phyloP scores from a whole-genome alignment of 352 stramenopile genomes.

The Plasmopara halstedii region DNA sequence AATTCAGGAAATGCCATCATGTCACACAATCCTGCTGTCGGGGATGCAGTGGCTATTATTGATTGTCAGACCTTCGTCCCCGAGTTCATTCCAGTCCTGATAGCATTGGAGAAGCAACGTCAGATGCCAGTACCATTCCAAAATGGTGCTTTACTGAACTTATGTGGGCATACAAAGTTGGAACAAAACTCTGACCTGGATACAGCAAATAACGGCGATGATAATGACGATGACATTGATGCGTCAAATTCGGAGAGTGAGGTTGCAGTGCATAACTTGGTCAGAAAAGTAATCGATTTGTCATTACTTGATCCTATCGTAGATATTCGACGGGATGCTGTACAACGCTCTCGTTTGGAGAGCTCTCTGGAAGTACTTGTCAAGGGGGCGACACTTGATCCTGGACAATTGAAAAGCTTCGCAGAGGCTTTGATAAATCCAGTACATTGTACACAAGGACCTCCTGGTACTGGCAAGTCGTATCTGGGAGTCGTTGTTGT shows the following conservation, averaged over 20 bases:
- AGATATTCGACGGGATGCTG: constrained; percentile 62
- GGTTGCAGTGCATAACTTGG: constrained; percentile 1
- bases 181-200: neutral
- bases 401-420: constrained; percentile 69
- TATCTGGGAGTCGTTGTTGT: constrained; percentile 84
- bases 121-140: constrained; percentile 72
- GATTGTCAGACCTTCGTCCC: constrained; percentile 84
- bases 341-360: constrained; percentile 29
- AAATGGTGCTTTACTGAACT: constrained; percentile 62
- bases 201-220: constrained; percentile 1
- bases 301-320: constrained; percentile 69
- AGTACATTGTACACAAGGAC: constrained; percentile 85
- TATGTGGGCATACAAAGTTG: constrained; percentile 18
- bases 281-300: constrained; percentile 42
- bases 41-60: constrained; percentile 65
- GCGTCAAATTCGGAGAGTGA: no score
- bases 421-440: constrained; percentile 58
- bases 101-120: constrained; percentile 66
- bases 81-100: constrained; percentile 81
- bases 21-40: constrained; percentile 37
- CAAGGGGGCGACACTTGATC: constrained; percentile 46
- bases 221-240: neutral
- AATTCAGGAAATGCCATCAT: constrained; percentile 50
- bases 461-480: constrained; percentile 84
- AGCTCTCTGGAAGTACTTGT: constrained; percentile 35